Base-by-base conservation (phyloP, 495 filamentous ascomycete species). In the Aspergillus olivimuriae region DNA sequence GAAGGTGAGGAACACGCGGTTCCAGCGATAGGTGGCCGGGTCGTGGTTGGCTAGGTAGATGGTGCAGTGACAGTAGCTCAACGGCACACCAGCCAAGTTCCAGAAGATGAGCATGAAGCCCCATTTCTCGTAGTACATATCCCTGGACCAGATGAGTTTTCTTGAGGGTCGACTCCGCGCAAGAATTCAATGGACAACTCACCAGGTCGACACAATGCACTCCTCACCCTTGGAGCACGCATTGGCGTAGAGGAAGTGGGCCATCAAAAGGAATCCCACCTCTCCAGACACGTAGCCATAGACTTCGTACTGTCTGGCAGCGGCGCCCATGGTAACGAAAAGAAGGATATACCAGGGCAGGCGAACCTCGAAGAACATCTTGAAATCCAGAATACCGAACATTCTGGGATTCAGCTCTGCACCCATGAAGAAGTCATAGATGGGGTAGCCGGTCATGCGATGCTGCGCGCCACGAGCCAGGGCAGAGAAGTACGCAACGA, bases 71-170 rank as follows among this genome's bases (percentile, higher is more conserved):
- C 92, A 97, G 76, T 98, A 98, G 46, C 80, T 89, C 34, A 97
- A 73, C 11, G 92, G 92, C 14, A 98, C 92, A 50, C 92, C 92
- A 43, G 89, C 89, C 60, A 98, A 72, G 68, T 98, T 98, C 92
- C 92, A 98, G 79, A 98, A 98, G 66, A 95, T 95, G 42, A 98
- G 77, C 91, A 98, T 95, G 72, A 97, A 98, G 54, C 92, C 92
- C 87, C 89, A 95, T 74, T 98, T 98, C 74, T 98, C 92, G 60
- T 91, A 90, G 75, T 94, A 95, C 87, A 98, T 96, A 63, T 98
- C 92, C 77, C 77, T 81, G 31, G 7, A 9, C 24, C 5, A 28
- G 24, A 6, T 6, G 11, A 28, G 24, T 28, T 6, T 6, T 5
- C 24, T 5, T 28, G 24, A 5, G 5, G 11, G 5, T 11, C 24